Evolutionary conservation across 768 basidiomycete genomes (phyloP).

Genomic region (Suillus subluteus): DNA sequence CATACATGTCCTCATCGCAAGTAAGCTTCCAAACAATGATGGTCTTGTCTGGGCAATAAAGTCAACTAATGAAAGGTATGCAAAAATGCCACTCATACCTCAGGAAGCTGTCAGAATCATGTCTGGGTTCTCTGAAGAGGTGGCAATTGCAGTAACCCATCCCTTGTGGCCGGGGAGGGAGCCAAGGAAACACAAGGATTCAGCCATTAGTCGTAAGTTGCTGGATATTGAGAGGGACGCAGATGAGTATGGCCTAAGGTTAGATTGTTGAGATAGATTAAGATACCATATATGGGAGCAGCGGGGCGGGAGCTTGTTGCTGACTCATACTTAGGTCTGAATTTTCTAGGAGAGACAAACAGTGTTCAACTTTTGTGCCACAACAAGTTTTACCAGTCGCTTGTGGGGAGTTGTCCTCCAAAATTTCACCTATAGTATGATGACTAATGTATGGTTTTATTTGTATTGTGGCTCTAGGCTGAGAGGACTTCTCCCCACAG

Average conservation of each 20-base stretch:
- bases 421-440: too few relatives aligned
- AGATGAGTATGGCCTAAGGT: conserved; percentile 28
- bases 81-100: conserved; percentile 55
- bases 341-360: too few relatives aligned
- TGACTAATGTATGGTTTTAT: too few relatives aligned
- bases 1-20: conserved; percentile 87
- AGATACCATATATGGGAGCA: too few relatives aligned
- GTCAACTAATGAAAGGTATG: conserved; percentile 24
- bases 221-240: conserved; percentile 27
- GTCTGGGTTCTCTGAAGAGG: conserved; percentile 98
- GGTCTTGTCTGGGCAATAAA: conserved; percentile 82
- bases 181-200: conserved; percentile 89
- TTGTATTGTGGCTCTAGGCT: too few relatives aligned
- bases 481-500: too few relatives aligned
- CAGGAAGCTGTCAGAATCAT: conserved; percentile 98
- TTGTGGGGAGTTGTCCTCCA: too few relatives aligned
- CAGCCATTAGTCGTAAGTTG: conserved; percentile 59
- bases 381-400: too few relatives aligned
- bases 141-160: conserved; percentile 99
- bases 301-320: too few relatives aligned
- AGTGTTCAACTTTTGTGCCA: too few relatives aligned
- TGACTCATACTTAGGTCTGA: too few relatives aligned
- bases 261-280: too few relatives aligned
- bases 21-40: conserved; percentile 99
- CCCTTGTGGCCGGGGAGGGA: conserved; percentile 92